phyloP scores from a whole-genome alignment of 2,329 filamentous ascomycete species.

The Aspergillus puulaauensis region DNA sequence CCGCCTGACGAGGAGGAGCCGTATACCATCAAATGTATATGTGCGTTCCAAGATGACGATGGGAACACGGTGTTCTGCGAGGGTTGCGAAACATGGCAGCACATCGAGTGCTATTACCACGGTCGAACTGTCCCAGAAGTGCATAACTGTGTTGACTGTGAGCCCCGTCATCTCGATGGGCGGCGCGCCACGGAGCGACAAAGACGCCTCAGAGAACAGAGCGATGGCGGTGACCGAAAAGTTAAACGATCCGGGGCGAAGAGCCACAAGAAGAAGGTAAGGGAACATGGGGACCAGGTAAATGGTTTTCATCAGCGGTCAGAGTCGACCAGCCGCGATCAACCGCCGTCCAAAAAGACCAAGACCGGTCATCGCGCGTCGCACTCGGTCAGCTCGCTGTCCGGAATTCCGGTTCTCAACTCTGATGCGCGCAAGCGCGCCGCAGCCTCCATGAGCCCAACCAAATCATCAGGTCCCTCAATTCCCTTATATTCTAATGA shows the following conservation, averaged over 20 bases:
- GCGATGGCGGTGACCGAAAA: conserved; percentile 66
- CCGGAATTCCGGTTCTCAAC: conserved; percentile 64
- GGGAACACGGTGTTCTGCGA: conserved; percentile 98
- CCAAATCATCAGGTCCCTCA: conserved; percentile 61
- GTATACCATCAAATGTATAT: conserved; percentile 98
- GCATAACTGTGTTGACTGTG: conserved; percentile 88
- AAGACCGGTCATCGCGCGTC: conserved; percentile 81
- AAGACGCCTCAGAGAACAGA: conserved; percentile 59
- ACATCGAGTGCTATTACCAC: conserved; percentile 95
- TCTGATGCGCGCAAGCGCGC: conserved; percentile 63
- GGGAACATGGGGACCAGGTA: conserved; percentile 51
- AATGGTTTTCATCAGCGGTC: conserved; percentile 59
- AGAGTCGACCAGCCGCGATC: conserved; percentile 52
- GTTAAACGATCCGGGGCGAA: conserved; percentile 73
- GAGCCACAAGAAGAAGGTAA: conserved; percentile 83
- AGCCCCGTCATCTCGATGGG: conserved; percentile 71
- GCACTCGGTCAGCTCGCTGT: conserved; percentile 70
- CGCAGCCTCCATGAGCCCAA: conserved; percentile 68
- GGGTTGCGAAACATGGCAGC: conserved; percentile 94
- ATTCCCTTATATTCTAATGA: conserved; percentile 70
- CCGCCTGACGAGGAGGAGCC: conserved; percentile 47
- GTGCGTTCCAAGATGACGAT: conserved; percentile 89
- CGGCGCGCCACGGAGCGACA: conserved; percentile 75
- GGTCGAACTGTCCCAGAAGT: conserved; percentile 70
- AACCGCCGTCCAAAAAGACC: conserved; percentile 69